Base-by-base conservation (phyloP, 2,329 filamentous ascomycete species). In the Apiospora marii region DNA sequence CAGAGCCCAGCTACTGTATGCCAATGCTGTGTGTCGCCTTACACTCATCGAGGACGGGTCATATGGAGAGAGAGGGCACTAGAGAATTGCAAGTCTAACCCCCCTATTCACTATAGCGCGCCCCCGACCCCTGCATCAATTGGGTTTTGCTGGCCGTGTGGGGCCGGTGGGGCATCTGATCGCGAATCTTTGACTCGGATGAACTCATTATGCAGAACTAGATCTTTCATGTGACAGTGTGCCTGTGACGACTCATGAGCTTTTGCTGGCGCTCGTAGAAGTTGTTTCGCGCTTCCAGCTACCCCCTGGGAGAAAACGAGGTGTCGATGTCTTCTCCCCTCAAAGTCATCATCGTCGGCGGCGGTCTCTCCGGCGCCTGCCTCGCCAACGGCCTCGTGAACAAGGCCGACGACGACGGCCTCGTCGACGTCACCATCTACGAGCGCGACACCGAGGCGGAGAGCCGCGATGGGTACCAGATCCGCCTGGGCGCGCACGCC, bases 341-440 rank as follows among this genome's bases (percentile, higher is more conserved):
- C 71, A 74, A 77, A 48, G 73, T 77, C 6, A 72, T 76, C 22
- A 74, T 78, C 48, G 74, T 77, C 27, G 76, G 76, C 22, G 72
- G 67, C n/a, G 76, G 76, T 12, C 73, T 78, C 30, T 70, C 76
- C 16, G 76, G 74, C 22, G 53, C 72, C 10, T 71, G 72, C n/a
- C 74, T 78, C 6, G 74, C 75, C 49, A 77, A 77, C 43, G 76
- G 76, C 27, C 70, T 78, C 22, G 1, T 41, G 30, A 30, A 37
- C 68, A 10, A 53, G 3, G 27, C 71, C 5, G 75, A 74, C 14
- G 48, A 75, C 27, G 51, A 75, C 34, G 41, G 53, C 7, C 53
- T 22, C 30, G 61, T 77, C 48, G 37, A 73, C 16, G 68, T 74
- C 27, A 53, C 41, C 22, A 70, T 77, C 27, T 77, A 74, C 72